phyloP scores from a whole-genome alignment of 1,139 yeast species.

The Blastobotrys niveus region DNA sequence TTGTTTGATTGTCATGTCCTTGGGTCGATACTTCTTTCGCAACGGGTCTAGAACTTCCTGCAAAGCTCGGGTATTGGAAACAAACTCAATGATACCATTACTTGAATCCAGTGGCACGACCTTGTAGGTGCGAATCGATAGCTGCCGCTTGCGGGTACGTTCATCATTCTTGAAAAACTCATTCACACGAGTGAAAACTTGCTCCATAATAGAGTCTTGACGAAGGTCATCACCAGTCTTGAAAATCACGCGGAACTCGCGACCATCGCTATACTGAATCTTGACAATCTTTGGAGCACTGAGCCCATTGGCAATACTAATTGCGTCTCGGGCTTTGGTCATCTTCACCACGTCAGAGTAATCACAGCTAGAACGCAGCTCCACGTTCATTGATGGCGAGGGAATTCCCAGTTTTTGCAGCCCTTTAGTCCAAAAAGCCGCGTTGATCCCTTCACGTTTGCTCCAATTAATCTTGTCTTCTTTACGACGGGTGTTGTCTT shows the following conservation, averaged over 20 bases:
- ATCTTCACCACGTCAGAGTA: conserved; percentile 51
- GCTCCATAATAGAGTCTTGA: conserved; percentile 97
- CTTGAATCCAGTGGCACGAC: conserved; percentile 86
- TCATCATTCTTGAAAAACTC: conserved; percentile 53
- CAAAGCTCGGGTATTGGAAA: conserved; percentile 66
- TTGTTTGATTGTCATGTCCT: conserved; percentile 44
- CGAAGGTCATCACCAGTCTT: conserved; percentile 88
- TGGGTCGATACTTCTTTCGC: conserved; percentile 43
- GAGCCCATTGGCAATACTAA: conserved; percentile 69
- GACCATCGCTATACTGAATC: conserved; percentile 53
- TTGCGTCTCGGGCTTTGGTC: conserved; percentile 39
- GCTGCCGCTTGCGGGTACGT: conserved; percentile 49
- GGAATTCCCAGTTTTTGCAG: conserved; percentile 50
- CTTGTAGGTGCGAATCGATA: conserved; percentile 74
- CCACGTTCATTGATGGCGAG: conserved; percentile 56
- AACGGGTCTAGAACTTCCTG: conserved; percentile 60
- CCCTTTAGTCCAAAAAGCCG: conserved; percentile 48
- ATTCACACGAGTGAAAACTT: conserved; percentile 85
- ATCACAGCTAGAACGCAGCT: conserved; percentile 41
- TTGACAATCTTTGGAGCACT: conserved; percentile 78
- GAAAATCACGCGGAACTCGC: conserved; percentile 50
- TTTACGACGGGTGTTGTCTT: neutral
- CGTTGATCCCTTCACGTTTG: conserved; percentile 5
- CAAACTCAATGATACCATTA: conserved; percentile 89
- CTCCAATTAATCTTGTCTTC: conserved; percentile 8